Conservation (phyloP, 169 alveolate species). For the Theileria sp. region DNA sequence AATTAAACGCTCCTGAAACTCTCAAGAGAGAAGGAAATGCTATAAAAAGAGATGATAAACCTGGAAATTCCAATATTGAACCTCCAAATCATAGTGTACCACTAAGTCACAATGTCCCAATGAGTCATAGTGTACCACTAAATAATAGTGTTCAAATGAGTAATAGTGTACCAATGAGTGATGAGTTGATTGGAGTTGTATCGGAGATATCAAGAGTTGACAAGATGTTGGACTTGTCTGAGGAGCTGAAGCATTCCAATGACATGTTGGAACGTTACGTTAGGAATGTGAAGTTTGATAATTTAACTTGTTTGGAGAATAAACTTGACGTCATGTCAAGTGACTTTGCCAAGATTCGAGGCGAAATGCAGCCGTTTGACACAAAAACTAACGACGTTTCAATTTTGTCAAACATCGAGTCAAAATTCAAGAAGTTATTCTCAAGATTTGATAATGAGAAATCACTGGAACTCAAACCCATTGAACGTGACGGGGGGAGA, state of each 20-base stretch:
- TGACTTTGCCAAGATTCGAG: neutral
- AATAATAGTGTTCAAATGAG: no score
- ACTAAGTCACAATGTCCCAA: no score
- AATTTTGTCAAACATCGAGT: constrained; percentile 15
- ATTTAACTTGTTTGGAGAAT: neutral
- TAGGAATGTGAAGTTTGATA: neutral
- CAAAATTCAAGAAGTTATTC: constrained; percentile 33
- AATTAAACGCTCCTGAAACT: neutral
- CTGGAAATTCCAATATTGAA: neutral
- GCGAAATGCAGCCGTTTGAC: neutral
- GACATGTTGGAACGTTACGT: constrained; percentile 40
- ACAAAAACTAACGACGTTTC: neutral
- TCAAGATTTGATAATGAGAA: constrained; percentile 1
- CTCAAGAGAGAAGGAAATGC: neutral
- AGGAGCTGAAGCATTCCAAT: constrained; percentile 38
- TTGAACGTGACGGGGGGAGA: neutral
- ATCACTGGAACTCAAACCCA: neutral
- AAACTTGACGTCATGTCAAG: constrained; percentile 27
- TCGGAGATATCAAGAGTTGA: neutral
- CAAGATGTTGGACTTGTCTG: constrained; percentile 37
- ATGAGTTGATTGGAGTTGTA: no score
- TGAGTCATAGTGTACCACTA: no score
- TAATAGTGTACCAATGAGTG: no score
- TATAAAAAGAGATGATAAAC: neutral
- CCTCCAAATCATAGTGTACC: no score